Evolutionary conservation across 345 rosid species (phyloP).

Genomic region (Lepidium africanum): DNA sequence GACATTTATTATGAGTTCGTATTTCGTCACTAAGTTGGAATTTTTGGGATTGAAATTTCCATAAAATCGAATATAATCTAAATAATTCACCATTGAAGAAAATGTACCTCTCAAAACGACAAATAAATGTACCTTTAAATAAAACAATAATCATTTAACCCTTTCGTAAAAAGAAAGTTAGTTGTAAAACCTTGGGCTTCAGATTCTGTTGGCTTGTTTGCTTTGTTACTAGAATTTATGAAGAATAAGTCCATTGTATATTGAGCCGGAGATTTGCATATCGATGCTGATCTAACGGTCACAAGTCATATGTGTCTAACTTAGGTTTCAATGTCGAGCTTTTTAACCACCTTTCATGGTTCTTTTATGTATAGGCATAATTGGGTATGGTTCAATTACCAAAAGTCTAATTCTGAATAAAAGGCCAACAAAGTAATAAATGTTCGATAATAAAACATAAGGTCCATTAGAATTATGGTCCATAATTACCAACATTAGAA

Average conservation of each 20-base stretch:
- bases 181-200: not conserved
- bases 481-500: too few species aligned
- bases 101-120: too few species aligned
- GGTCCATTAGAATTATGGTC: too few species aligned
- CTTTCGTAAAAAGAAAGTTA: not conserved
- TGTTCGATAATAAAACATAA: too few species aligned
- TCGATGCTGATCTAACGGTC: slow-evolving; percentile 12
- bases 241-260: not conserved
- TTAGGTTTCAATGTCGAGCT: not conserved
- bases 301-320: not conserved
- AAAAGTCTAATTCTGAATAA: too few species aligned
- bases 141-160: not conserved
- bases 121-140: not conserved
- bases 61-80: too few species aligned
- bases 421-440: too few species aligned
- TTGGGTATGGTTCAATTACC: too few species aligned
- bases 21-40: not conserved
- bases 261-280: too few species aligned
- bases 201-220: slow-evolving; percentile 1
- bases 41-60: too few species aligned
- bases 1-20: slow-evolving; percentile 19
- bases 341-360: not conserved
- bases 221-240: not conserved
- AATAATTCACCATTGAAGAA: too few species aligned
- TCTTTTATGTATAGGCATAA: not conserved